phyloP scores from a whole-genome alignment of 345 rosid genomes.

The Acer campestre region DNA sequence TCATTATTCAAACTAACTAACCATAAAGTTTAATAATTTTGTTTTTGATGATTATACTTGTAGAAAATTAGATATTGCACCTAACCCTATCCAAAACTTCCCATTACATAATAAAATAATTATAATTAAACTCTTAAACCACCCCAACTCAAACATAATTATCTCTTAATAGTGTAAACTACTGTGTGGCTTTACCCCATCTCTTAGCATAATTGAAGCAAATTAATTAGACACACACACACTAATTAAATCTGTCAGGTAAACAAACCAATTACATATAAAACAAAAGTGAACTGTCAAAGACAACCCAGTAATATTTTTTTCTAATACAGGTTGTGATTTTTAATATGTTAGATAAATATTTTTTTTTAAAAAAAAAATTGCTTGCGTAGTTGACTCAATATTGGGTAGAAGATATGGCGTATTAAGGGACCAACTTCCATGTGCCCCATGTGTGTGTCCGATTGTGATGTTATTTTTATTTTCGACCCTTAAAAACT shows the following conservation, averaged over 20 bases:
- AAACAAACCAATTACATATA: not conserved
- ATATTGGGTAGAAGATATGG: slow-evolving; percentile 7
- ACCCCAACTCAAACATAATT: slow-evolving; percentile 5
- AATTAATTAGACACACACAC: not conserved
- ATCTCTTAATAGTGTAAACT: not conserved
- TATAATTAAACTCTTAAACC: not conserved
- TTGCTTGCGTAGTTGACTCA: slow-evolving; percentile 7
- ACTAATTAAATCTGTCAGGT: not conserved
- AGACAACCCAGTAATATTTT: not conserved
- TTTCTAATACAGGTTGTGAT: slow-evolving; percentile 10
- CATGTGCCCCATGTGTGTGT: slow-evolving; percentile 23
- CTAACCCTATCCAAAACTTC: not conserved
- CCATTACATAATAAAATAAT: not conserved
- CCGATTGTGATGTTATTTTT: not conserved
- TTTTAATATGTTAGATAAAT: not conserved
- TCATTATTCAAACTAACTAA: no score
- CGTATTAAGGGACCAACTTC: slow-evolving; percentile 5
- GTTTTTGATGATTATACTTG: not conserved
- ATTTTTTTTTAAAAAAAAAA: not conserved
- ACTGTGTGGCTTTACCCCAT: not conserved
- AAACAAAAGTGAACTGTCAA: slow-evolving; percentile 10
- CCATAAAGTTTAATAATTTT: no score
- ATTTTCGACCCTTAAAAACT: not conserved
- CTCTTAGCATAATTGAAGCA: not conserved
- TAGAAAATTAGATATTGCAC: not conserved